Percentiles rank a stretch among this genome's conserved stretches.
Conservation (phyloP, 192 early-diverging fungal species). For the Martensiomyces pterosporus region DNA sequence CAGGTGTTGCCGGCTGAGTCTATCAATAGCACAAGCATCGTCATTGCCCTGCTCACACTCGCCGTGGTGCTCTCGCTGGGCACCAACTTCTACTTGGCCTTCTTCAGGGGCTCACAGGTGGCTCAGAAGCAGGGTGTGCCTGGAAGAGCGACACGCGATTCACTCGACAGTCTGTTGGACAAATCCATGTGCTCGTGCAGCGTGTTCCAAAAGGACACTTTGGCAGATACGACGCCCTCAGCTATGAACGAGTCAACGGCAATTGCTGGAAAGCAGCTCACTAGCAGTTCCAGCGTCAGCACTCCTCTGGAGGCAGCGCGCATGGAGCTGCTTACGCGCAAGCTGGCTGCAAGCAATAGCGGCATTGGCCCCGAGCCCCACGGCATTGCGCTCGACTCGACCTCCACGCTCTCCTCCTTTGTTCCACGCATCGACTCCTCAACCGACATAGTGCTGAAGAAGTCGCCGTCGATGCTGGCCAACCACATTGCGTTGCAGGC, state of each 20-base stretch:
- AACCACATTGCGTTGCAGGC: slow-evolving; percentile 13
- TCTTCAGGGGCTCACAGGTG: slow-evolving; percentile 13
- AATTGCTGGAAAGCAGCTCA: background rate
- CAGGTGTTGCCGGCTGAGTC: slow-evolving; percentile 1
- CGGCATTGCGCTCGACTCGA: slow-evolving; percentile 38
- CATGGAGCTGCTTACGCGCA: slow-evolving; percentile 20
- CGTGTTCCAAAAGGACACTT: slow-evolving; percentile 1
- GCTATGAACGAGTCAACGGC: slow-evolving; percentile 3
- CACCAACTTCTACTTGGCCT: slow-evolving; percentile 41
- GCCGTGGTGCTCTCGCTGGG: slow-evolving; percentile 38
- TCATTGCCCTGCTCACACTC: slow-evolving; percentile 37
- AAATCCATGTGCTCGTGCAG: slow-evolving; percentile 10
- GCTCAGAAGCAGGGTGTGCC: background rate
- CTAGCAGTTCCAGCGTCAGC: background rate
- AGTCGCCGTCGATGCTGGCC: slow-evolving; percentile 27
- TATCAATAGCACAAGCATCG: slow-evolving; percentile 31
- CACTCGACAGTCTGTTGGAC: slow-evolving; percentile 12
- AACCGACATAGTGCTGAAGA: slow-evolving; percentile 42
- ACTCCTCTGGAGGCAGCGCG: slow-evolving; percentile 29
- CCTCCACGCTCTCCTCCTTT: slow-evolving; percentile 35
- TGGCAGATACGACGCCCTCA: slow-evolving; percentile 19
- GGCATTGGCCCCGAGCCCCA: slow-evolving; percentile 6
- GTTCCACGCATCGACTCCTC: slow-evolving; percentile 38
- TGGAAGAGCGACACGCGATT: too few species aligned
- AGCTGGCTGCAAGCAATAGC: slow-evolving; percentile 8